Base-by-base conservation (phyloP, 2,329 filamentous ascomycete genomes). In the Cladosporium sp. region DNA sequence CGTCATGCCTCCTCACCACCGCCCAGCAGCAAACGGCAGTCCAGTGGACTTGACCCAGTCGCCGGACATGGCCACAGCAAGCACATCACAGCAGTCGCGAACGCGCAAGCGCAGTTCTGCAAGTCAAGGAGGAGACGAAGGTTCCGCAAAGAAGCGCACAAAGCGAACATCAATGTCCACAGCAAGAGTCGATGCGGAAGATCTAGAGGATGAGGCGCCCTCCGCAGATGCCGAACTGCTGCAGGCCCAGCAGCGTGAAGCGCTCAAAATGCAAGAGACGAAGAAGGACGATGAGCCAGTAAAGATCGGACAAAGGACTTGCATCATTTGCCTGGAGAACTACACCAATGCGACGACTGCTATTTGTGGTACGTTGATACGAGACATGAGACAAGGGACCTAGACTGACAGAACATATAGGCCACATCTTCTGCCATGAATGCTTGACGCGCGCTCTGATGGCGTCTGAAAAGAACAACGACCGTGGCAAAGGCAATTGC, bases 271-370 rank as follows among this genome's bases (percentile, higher is more conserved):
- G 55, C 73, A 74, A 67, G 71, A 73, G 61, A 36, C 24, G 38
- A 64, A 55, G 15, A 64, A 62, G 38, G 68, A 68, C 18, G 61
- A 67, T 11, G 74, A 71, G 4, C 58, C 60, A 11, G 54, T 73
- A 69, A 41, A 71, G 78, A 41, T 79, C 84, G 69, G 83, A 78
- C 26, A 82, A 76, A 5, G 83, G 84, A 73, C 85, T 80, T 89
- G 87, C 73, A 86, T 88, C 54, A 86, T 89, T 26, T 89, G 87
- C 76, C 85, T 89, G 84, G 87, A 89, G 69, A 82, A 79, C 4
- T 85, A 84, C 2, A 86, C 83, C 10, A 82, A 88, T 72, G 81
- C 87, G 11, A 88, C 87, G 2, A 84, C 82, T 3, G 88, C 87
- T 2, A 76, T 81, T 26, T 89, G 87, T 72, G 87, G 86, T 87